Conservation (phyloP, 2,329 filamentous ascomycete genomes). For the Sphaerulina vaccinii region DNA sequence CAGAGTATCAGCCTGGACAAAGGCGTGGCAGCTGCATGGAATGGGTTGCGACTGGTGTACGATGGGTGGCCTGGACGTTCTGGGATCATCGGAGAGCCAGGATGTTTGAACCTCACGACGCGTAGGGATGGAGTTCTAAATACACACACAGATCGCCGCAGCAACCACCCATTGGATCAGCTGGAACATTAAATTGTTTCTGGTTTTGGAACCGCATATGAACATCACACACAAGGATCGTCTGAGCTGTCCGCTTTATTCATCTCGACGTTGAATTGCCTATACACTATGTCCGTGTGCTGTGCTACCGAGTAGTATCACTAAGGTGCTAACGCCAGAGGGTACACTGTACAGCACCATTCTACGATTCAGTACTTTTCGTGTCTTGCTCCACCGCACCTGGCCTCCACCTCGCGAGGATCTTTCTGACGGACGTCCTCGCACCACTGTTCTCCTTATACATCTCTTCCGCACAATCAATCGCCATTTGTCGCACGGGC, state of each 20-base stretch:
- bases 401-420: constrained; percentile 57
- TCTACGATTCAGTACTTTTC: constrained; percentile 18
- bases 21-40: too few species aligned
- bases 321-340: not conserved
- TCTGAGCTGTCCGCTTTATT: not conserved
- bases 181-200: not conserved
- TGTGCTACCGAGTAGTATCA: not conserved
- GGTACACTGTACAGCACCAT: not conserved
- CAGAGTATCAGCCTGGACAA: not conserved
- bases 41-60: too few species aligned
- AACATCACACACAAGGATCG: not conserved
- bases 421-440: constrained; percentile 51
- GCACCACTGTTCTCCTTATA: constrained; percentile 54
- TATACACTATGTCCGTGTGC: not conserved
- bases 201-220: not conserved
- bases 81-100: too few species aligned
- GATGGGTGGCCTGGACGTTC: too few species aligned
- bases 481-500: constrained; percentile 56
- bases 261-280: not conserved
- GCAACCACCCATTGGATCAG: not conserved
- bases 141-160: too few species aligned
- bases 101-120: too few species aligned
- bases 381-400: constrained; percentile 40
- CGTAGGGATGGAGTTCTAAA: too few species aligned
- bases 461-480: constrained; percentile 59